Percentiles rank a stretch among this genome's conserved stretches.
phyloP scores from a whole-genome alignment of 352 stramenopile genomes.

The Globisporangium takayamanum region DNA sequence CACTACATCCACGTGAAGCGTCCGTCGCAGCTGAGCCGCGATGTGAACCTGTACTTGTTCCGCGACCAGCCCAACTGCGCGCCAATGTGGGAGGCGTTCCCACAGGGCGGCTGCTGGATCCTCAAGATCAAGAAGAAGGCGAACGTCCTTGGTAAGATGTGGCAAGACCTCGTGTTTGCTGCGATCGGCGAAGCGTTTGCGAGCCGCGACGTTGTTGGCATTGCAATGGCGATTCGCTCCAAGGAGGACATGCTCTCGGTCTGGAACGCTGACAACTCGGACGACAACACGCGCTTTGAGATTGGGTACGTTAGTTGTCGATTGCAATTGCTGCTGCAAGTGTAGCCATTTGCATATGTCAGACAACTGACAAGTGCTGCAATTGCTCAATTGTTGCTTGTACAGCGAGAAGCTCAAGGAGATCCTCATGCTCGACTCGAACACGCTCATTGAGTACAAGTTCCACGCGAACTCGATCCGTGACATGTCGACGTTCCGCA shows the following conservation, averaged over 20 bases:
- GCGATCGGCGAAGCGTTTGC: constrained; percentile 90
- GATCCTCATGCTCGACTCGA: constrained; percentile 91
- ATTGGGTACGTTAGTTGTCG: constrained; percentile 46
- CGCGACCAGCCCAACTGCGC: constrained; percentile 83
- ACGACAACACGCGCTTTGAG: constrained; percentile 77
- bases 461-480: constrained; percentile 90
- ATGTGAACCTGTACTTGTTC: constrained; percentile 93
- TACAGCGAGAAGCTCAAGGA: constrained; percentile 90
- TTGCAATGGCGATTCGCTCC: constrained; percentile 90
- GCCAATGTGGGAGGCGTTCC: constrained; percentile 90
- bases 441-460: constrained; percentile 95
- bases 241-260: constrained; percentile 93
- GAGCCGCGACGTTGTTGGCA: constrained; percentile 88
- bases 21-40: constrained; percentile 85
- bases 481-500: constrained; percentile 92
- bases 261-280: constrained; percentile 92
- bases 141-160: constrained; percentile 93
- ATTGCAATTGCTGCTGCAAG: neutral
- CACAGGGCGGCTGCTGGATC: constrained; percentile 92
- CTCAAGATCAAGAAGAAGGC: constrained; percentile 94
- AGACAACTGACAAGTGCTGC: constrained; percentile 4
- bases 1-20: constrained; percentile 93
- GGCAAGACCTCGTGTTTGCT: constrained; percentile 91
- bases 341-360: neutral
- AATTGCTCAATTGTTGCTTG: constrained; percentile 4